phyloP scores from a whole-genome alignment of 2,329 filamentous ascomycete genomes.

The Alternaria solani region DNA sequence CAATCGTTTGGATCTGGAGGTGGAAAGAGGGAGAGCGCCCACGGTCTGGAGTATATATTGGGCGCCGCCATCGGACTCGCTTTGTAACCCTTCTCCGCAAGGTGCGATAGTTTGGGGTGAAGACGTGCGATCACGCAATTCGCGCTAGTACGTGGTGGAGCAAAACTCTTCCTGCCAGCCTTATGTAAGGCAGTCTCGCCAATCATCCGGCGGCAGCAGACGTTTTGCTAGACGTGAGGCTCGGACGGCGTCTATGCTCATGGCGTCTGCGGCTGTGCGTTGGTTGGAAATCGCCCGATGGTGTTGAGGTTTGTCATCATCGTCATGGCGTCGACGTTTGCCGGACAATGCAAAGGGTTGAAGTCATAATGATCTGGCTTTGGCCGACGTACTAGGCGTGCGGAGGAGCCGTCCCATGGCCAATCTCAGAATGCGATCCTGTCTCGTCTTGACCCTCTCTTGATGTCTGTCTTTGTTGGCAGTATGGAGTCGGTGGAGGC shows the following conservation, averaged over 20 bases:
- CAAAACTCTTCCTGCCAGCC: slow-evolving; percentile 31
- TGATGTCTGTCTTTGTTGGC: slow-evolving; percentile 12
- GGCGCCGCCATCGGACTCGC: slow-evolving; percentile 37
- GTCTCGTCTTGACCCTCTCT: slow-evolving; percentile 19
- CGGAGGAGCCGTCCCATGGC: not conserved
- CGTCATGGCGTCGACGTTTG: slow-evolving; percentile 17
- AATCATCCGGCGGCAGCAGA: slow-evolving; percentile 28
- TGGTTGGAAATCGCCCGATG: slow-evolving; percentile 23
- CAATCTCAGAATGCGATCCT: not conserved
- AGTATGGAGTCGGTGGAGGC: slow-evolving; percentile 7
- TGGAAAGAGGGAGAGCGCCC: slow-evolving; percentile 23
- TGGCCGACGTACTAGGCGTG: not conserved
- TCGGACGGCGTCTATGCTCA: slow-evolving; percentile 19
- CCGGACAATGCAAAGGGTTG: slow-evolving; percentile 9
- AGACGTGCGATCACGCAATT: slow-evolving; percentile 48
- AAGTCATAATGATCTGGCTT: slow-evolving; percentile 9
- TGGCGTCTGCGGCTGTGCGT: slow-evolving; percentile 19
- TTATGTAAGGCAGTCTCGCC: slow-evolving; percentile 32
- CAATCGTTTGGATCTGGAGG: slow-evolving; percentile 31
- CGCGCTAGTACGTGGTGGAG: slow-evolving; percentile 36
- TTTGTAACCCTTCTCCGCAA: slow-evolving; percentile 44
- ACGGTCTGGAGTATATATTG: slow-evolving; percentile 39
- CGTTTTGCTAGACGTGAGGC: slow-evolving; percentile 10
- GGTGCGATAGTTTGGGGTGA: slow-evolving; percentile 36
- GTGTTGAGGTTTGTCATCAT: slow-evolving; percentile 26